Evolutionary conservation across 75 land plant genomes (phyloP), one percentile per base, ranked within the genome.

Genomic region (Selaginella tamariscina): DNA sequence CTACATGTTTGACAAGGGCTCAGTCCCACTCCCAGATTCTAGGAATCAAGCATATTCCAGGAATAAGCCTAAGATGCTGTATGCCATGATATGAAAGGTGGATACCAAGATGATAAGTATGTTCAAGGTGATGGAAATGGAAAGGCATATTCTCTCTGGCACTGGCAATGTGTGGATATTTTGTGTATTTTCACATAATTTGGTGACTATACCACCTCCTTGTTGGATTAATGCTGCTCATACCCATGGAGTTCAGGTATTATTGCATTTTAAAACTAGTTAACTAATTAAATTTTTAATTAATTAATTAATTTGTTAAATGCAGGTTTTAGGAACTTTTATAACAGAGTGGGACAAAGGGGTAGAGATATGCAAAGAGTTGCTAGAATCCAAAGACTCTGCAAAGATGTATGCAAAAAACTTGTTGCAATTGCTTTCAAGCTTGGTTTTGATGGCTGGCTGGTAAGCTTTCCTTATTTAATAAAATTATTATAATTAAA

Each of bases 391-490:
- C 44, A 78, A 80, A 76, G 87, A 83, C 56, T 88, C 84, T 68
- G 84, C 85, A 71, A 66, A 32, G 0, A 72, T 80, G 82, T 91
- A 84, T 75, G 93, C 97, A 56, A 84, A 83, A 74, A 79, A 29
- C 69, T 91, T 31, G 72, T 85, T 65, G 83, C 88, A 73, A 82
- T 91, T 67, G 89, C 97, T 62, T 65, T 21, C 57, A 71, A 74
- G 32, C 72, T 91, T 65, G 94, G 94, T 1, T 91, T 91, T 69
- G 97, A 91, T 84, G 97, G 97, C 1, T 91, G 97, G 97, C 81
- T 91, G 84, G 97, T 91, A 84, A 31, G 39, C 44, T n/a, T n/a
- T n/a, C n/a, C n/a, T n/a, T n/a, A n/a, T n/a, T n/a, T n/a, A n/a
- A n/a, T n/a, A n/a, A n/a, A n/a, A n/a, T n/a, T n/a, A n/a, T n/a